Conservation (phyloP, 2,329 filamentous ascomycete species). For the Penicillium freii region DNA sequence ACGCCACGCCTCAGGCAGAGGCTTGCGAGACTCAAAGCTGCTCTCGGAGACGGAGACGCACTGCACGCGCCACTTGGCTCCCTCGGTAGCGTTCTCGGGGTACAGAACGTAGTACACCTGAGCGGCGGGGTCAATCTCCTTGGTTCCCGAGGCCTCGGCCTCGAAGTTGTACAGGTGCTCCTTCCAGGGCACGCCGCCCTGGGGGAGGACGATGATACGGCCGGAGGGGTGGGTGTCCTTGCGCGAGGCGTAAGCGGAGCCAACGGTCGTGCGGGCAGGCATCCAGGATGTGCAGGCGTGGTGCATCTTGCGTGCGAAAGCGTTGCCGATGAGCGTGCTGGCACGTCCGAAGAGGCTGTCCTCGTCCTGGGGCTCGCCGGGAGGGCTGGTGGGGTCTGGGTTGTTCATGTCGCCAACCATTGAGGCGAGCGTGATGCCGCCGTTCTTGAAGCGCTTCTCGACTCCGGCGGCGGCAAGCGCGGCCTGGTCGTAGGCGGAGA, state of each 20-base stretch:
- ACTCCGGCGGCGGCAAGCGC: conserved; percentile 68
- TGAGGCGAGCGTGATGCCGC: conserved; percentile 79
- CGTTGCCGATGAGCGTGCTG: conserved; percentile 79
- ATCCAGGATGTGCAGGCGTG: conserved; percentile 78
- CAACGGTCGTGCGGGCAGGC: conserved; percentile 77
- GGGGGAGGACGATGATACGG: conserved; percentile 76
- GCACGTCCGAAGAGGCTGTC: conserved; percentile 76
- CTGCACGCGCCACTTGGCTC: conserved; percentile 89
- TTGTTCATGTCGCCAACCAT: conserved; percentile 78
- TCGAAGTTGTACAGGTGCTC: conserved; percentile 93
- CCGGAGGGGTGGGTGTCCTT: conserved; percentile 67
- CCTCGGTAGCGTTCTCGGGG: conserved; percentile 72
- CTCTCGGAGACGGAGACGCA: conserved; percentile 80
- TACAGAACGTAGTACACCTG: conserved; percentile 86
- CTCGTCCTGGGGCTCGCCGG: conserved; percentile 68
- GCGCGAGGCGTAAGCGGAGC: conserved; percentile 70
- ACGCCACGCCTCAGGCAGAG: conserved; percentile 86
- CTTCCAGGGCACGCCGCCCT: conserved; percentile 83
- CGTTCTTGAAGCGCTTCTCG: conserved; percentile 77
- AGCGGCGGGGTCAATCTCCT: conserved; percentile 44
- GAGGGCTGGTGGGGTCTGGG: conserved; percentile 51
- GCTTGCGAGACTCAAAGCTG: conserved; percentile 88
- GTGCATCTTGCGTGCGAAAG: conserved; percentile 78
- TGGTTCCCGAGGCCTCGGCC: conserved; percentile 48
- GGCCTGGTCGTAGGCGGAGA: conserved; percentile 74